Conservation (phyloP, 2,329 filamentous ascomycete genomes). For the Clarireedia hainanense region DNA sequence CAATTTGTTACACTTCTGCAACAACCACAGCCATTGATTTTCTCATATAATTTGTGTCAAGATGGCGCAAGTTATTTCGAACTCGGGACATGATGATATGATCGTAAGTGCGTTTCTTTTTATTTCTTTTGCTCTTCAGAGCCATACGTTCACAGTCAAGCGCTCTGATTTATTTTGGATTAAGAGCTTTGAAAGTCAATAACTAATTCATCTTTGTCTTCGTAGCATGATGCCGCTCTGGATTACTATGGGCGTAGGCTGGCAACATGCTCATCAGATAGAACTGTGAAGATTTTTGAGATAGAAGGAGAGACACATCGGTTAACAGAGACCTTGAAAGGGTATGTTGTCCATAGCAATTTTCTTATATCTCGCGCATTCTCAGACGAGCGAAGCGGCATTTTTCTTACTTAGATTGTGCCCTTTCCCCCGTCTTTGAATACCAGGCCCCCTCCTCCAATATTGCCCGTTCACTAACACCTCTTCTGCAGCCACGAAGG, state of each 20-base stretch:
- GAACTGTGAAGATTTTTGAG: constrained; percentile 99
- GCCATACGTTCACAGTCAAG: not conserved
- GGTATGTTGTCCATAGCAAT: constrained; percentile 43
- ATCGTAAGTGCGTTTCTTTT: constrained; percentile 56
- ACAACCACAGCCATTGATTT: constrained; percentile 3
- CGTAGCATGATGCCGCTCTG: constrained; percentile 89
- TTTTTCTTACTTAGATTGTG: too few relatives aligned
- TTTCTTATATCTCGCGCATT: not conserved
- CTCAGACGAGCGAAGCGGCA: not conserved
- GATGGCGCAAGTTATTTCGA: constrained; percentile 72
- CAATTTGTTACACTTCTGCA: not conserved
- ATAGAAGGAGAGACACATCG: constrained; percentile 89
- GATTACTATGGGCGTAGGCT: constrained; percentile 97
- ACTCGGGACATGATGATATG: constrained; percentile 96
- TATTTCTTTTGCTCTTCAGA: not conserved
- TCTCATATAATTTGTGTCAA: constrained; percentile 14
- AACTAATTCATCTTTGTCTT: not conserved
- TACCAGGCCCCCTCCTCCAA: not conserved
- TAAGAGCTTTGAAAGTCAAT: not conserved
- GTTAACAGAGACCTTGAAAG: constrained; percentile 86
- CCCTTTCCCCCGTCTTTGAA: not conserved
- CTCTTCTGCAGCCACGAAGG: constrained; percentile 69
- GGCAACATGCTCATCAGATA: constrained; percentile 95
- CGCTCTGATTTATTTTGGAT: not conserved
- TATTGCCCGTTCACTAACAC: not conserved